Conservation (phyloP, 345 rosid species). For the Eucalyptus pumila region DNA sequence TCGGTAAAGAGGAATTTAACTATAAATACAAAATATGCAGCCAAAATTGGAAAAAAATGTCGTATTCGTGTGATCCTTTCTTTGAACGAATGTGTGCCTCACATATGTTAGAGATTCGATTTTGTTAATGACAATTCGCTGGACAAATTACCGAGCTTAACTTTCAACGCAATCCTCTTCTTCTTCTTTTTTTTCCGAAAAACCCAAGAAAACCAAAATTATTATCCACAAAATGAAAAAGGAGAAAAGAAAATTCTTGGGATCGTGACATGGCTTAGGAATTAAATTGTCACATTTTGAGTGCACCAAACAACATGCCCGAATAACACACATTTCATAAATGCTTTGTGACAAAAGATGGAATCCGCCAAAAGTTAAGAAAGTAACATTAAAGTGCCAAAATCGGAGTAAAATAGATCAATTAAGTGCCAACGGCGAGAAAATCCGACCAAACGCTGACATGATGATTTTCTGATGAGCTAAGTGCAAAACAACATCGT, state of each 20-base stretch:
- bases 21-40: background rate
- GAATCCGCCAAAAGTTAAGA: too few relatives aligned
- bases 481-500: rapidly evolving
- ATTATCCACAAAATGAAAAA: background rate
- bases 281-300: background rate
- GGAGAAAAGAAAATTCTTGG: background rate
- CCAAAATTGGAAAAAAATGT: background rate
- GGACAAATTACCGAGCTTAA: background rate
- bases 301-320: background rate
- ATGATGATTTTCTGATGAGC: rapidly evolving
- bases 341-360: background rate
- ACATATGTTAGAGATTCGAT: background rate
- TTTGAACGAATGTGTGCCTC: background rate
- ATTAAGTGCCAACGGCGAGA: rapidly evolving
- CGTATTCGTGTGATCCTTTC: background rate
- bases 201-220: background rate
- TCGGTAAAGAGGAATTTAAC: background rate
- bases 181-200: rapidly evolving
- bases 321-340: background rate
- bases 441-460: rapidly evolving
- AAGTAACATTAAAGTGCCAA: rapidly evolving
- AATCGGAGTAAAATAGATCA: rapidly evolving
- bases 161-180: background rate
- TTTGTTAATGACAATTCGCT: background rate
- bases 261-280: background rate